Evolutionary conservation across 345 rosid genomes (phyloP).

Genomic region (Euclidium syriacum): DNA sequence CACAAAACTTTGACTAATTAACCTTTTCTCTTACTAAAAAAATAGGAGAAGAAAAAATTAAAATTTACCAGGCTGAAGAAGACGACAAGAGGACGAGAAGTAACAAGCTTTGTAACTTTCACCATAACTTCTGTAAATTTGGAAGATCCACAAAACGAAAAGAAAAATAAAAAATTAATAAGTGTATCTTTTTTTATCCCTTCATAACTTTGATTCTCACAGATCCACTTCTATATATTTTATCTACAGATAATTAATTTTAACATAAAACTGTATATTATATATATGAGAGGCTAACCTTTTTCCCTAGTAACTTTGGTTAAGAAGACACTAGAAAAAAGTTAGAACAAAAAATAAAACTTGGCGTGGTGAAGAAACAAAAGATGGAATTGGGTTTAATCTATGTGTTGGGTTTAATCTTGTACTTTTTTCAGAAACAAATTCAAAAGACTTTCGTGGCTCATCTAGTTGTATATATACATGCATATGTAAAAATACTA

Average conservation of each 20-base stretch:
- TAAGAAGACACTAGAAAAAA: too few relatives aligned
- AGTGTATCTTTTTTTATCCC: background rate
- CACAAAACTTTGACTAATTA: too few relatives aligned
- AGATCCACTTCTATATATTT: conserved; percentile 13
- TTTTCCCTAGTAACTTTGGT: too few relatives aligned
- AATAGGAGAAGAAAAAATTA: background rate
- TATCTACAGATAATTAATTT: background rate
- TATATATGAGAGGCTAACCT: too few relatives aligned
- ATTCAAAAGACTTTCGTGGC: too few relatives aligned
- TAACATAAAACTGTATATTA: background rate
- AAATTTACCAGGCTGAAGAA: conserved; percentile 1
- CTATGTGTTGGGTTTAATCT: too few relatives aligned
- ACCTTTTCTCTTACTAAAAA: too few relatives aligned
- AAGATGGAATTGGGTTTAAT: too few relatives aligned
- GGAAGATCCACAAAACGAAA: background rate
- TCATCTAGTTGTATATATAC: background rate
- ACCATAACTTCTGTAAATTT: conserved; percentile 5
- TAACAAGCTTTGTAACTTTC: conserved; percentile 1
- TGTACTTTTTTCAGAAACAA: too few relatives aligned
- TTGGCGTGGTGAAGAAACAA: too few relatives aligned
- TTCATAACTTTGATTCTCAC: background rate
- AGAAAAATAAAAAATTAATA: background rate
- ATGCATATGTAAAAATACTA: background rate
- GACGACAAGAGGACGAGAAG: conserved; percentile 17
- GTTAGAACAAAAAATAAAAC: too few relatives aligned